Percentiles rank a stretch among this genome's conserved stretches.
Conservation (phyloP, 2,329 filamentous ascomycete species). For the Bipolaris zeicola region DNA sequence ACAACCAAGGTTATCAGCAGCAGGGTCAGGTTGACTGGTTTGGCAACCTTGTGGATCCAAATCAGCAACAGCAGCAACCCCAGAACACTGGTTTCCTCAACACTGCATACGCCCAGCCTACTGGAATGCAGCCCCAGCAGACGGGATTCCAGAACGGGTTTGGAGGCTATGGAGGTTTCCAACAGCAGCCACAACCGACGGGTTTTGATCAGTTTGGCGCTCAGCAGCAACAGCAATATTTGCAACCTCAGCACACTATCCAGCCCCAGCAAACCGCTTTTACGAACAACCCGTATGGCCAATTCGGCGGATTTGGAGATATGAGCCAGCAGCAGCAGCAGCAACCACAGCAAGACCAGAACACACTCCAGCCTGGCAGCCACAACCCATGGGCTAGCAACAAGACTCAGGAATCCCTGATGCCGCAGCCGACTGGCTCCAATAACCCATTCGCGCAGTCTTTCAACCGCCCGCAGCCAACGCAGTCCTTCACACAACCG, state of each 20-base stretch:
- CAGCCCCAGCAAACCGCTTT: conserved; percentile 67
- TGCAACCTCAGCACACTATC: conserved; percentile 50
- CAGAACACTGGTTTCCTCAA: conserved; percentile 72
- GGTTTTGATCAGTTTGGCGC: conserved; percentile 65
- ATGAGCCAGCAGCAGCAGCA: conserved; percentile 37
- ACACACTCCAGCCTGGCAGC: conserved; percentile 74
- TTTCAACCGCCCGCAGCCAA: conserved; percentile 64
- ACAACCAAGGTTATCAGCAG: conserved; percentile 97
- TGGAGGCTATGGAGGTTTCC: conserved; percentile 62
- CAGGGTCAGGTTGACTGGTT: conserved; percentile 96
- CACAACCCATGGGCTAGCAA: conserved; percentile 87
- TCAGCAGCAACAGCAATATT: conserved; percentile 31
- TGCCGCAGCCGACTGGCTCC: conserved; percentile 87
- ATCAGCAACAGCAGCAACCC: conserved; percentile 57
- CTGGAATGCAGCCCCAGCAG: conserved; percentile 68
- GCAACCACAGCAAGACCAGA: conserved; percentile 61
- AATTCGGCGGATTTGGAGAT: conserved; percentile 43
- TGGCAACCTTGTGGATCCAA: conserved; percentile 87
- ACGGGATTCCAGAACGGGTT: conserved; percentile 74
- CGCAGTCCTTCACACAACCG: conserved; percentile 65
- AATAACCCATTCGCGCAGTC: conserved; percentile 94
- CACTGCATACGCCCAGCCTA: conserved; percentile 75
- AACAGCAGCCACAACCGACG: conserved; percentile 63
- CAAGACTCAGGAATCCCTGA: conserved; percentile 68
- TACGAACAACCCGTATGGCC: conserved; percentile 52